Evolutionary conservation across 108 stramenopile species (phyloP), one percentile per base, ranked within the genome.

Genomic region (Nannochloropsis gaditana): DNA sequence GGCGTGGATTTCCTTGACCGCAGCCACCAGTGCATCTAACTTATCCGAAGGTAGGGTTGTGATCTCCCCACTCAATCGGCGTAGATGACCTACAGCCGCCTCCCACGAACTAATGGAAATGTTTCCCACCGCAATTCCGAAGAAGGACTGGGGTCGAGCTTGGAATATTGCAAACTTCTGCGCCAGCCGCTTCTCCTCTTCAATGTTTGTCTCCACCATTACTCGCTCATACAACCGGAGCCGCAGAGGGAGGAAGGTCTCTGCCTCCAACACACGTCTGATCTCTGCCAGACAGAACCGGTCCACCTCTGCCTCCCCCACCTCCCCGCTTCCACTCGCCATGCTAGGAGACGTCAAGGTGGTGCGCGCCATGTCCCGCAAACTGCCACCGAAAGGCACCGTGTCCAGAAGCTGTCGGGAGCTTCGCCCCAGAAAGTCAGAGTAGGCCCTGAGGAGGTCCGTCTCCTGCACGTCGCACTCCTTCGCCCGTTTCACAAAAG

Each of bases 171-270:
- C 59, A 8, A 1, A 73, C n/a, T 73, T 73, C 59, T n/a, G 59
- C 2, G 59, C 59, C 59, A 73, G n/a, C 59, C n/a, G 59, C 59
- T 73, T 73, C 59, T 73, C 59, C n/a, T 73, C 19, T n/a, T 15
- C 6, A 15, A 73, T 73, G 59, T 73, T 2, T n/a, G 59, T 73
- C 59, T 73, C 59, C 19, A 73, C 19, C 59, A 73, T 73, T n/a
- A 73, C 59, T n/a, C 59, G 15, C 19, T 73, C 59, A 73, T 73
- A 73, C 59, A 73, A n/a, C 59, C 59, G 59, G 19, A 73, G n/a
- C 4, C 59, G 59, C 59, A 73, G 6, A n/a, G 59, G 59, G 19
- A 73, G n/a, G n/a, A 73, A 73, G 19, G 59, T 73, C 59, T 73
- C 59, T 4, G 59, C 59, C n/a, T 73, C 59, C 6, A 73, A 73